Base-by-base conservation (phyloP, 495 filamentous ascomycete genomes). In the Zalerion maritima region DNA sequence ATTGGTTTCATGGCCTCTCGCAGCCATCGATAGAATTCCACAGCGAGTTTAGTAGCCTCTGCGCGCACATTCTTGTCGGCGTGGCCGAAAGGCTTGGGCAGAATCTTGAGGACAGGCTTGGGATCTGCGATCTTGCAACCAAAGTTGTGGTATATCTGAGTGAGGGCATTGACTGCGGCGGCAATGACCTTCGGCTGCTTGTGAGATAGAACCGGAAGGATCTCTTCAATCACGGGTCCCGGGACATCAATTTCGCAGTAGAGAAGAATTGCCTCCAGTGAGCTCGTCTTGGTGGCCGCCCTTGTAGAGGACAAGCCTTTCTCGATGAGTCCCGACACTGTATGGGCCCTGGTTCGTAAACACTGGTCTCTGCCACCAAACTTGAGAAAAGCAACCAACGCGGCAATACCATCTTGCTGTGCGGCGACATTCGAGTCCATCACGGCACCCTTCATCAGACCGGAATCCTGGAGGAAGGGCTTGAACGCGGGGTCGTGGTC, bases 41-140 rank as follows among this genome's bases (percentile, higher is more conserved):
- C 86, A 0, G 85, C 77, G 17, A 99, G 62, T 39, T 78, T 84
- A 28, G 89, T 87, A 16, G 83, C 81, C 54, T 96, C 91, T 1
- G 86, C 84, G 45, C 91, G 77, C 9, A 99, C 91, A 48, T 94
- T 96, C 53, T 99, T 99, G 64, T 99, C 91, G 3, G 91, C 86
- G 51, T 96, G 89, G 9, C 82, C 81, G 41, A 93, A 99, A 12
- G 75, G 75, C 49, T 92, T 94, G 0, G 91, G 86, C 6, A 99
- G 58, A 6, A 69, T 56, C 47, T 96, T 99, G 21, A 99, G 62
- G n/a, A 85, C 75, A 1, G 83, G 81, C 48, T 96, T 99, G 7
- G 91, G 91, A 48, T 99, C 89, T 14, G 84, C 80, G n/a, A 78
- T 76, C 51, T 91, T 94, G 64, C 84, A 91, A 26, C 91, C 91